Evolutionary conservation across 495 filamentous ascomycete species (phyloP), one percentile per base, ranked within the genome.

Genomic region (Aspergillus carlsbadensis): DNA sequence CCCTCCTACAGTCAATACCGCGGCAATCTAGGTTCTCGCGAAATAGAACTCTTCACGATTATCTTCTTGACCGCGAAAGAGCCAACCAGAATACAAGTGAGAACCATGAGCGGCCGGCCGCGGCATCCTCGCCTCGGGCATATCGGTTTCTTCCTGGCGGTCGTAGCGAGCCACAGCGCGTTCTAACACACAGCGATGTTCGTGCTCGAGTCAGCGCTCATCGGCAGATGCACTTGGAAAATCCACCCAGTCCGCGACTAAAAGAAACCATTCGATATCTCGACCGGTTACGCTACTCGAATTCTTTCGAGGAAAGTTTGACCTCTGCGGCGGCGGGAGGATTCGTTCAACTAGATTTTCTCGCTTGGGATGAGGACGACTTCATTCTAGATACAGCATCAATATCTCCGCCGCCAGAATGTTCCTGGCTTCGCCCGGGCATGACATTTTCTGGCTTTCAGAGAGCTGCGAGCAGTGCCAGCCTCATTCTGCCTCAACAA

Each of bases 201-300:
- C 72, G 76, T 31, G 70, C 75, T 43, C 69, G 81, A 18, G 60
- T 76, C 51, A 77, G 77, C 42, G 76, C 75, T 18, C 79, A 80
- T 61, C 75, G 82, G 48, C 73, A 82, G 55, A 62, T 75, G 44
- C 76, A 81, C 58, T 68, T 78, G 41, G 77, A 82, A 29, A 77
- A 73, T 15, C 69, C 71, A 5, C 66, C 65, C 0, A 70, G 64
- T 41, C 59, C 73, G 7, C 62, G 79, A 37, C 61, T 89, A 14
- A 86, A 87, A 60, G 76, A 85, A 44, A 81, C 80, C 5, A 84
- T 90, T 60, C 79, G 78, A 57, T 89, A 88, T 61, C 76, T 90
- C 11, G 83, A 83, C 39, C 72, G 76, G 40, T 64, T 90, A 56
- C 83, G 85, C 8, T 73, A 74, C 54, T 84, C 81, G 10, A 77